phyloP scores from a whole-genome alignment of 2,329 filamentous ascomycete species.

The Kalaharituber pfeilii region DNA sequence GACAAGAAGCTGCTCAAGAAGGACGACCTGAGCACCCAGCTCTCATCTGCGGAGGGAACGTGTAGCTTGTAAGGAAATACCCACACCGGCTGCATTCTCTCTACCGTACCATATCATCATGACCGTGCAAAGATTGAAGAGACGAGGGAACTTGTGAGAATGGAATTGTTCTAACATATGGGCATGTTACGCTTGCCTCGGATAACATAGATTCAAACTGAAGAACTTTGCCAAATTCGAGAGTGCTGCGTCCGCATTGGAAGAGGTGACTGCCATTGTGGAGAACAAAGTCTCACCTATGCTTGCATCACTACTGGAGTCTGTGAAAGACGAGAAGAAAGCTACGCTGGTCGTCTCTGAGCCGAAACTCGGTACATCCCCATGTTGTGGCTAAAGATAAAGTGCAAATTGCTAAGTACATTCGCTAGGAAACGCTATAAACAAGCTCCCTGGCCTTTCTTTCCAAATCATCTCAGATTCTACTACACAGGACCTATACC shows the following conservation, averaged over 20 bases:
- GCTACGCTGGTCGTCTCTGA: constrained; percentile 85
- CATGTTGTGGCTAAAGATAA: not conserved
- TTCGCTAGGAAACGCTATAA: constrained; percentile 55
- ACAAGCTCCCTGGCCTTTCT: constrained; percentile 64
- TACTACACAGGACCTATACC: constrained; percentile 72
- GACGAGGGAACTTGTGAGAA: not conserved
- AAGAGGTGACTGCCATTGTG: constrained; percentile 73
- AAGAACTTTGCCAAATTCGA: constrained; percentile 98
- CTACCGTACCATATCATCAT: not conserved
- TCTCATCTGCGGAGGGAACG: constrained; percentile 65
- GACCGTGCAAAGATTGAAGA: not conserved
- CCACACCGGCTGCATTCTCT: not conserved
- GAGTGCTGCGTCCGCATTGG: constrained; percentile 72
- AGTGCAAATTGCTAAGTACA: not conserved
- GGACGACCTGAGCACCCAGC: constrained; percentile 57
- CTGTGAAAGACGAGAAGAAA: constrained; percentile 95
- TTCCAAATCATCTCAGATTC: constrained; percentile 66
- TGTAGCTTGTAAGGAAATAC: constrained; percentile 55
- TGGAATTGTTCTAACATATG: not conserved
- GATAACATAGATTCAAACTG: constrained; percentile 54
- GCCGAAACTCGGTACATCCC: constrained; percentile 52
- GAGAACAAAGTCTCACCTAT: constrained; percentile 91
- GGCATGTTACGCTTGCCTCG: constrained; percentile 8
- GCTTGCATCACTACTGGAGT: constrained; percentile 63
- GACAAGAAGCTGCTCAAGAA: constrained; percentile 96